Percentiles rank a stretch among this genome's conserved stretches.
Evolutionary conservation across 352 stramenopile species (phyloP).

Genomic region (Pythium aristosporum): DNA sequence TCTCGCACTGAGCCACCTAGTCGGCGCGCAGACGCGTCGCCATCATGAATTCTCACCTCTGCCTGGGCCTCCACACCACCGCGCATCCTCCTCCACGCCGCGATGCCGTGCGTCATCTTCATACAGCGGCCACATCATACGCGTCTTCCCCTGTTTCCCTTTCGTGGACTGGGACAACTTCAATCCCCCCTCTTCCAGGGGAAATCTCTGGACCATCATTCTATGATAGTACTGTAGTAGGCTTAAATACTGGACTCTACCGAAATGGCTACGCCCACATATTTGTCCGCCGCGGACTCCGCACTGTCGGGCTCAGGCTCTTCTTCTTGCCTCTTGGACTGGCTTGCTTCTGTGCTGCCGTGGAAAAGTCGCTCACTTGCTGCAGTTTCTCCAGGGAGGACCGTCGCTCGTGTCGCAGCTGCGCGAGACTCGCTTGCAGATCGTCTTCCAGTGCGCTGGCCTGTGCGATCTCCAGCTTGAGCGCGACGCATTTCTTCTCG

Average conservation of each 20-base stretch:
- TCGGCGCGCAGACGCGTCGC: background rate
- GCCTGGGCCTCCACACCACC: background rate
- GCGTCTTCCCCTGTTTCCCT: slow-evolving; percentile 1
- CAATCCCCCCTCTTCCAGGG: slow-evolving; percentile 2
- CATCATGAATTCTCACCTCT: slow-evolving; percentile 9
- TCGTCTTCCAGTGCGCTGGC: slow-evolving; percentile 64
- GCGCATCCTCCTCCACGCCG: background rate
- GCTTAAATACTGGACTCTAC: slow-evolving; percentile 5
- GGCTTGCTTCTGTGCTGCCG: slow-evolving; percentile 11
- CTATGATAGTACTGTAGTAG: slow-evolving; percentile 11
- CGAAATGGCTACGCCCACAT: slow-evolving; percentile 11
- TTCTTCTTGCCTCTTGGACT: slow-evolving; percentile 22
- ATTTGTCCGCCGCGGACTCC: slow-evolving; percentile 12
- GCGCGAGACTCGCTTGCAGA: slow-evolving; percentile 50
- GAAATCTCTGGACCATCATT: slow-evolving; percentile 21
- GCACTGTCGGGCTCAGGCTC: slow-evolving; percentile 4
- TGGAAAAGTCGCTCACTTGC: slow-evolving; percentile 58
- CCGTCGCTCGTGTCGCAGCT: slow-evolving; percentile 43
- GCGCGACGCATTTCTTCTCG: slow-evolving; percentile 51
- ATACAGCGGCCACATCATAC: slow-evolving; percentile 24
- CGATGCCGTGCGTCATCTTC: background rate
- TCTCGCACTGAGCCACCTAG: background rate
- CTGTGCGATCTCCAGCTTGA: slow-evolving; percentile 71
- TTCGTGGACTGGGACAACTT: slow-evolving; percentile 13
- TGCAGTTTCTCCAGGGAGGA: slow-evolving; percentile 53